Evolutionary conservation across 1,284 basidiomycete genomes (phyloP).

Genomic region (Heterobasidion irregulare): DNA sequence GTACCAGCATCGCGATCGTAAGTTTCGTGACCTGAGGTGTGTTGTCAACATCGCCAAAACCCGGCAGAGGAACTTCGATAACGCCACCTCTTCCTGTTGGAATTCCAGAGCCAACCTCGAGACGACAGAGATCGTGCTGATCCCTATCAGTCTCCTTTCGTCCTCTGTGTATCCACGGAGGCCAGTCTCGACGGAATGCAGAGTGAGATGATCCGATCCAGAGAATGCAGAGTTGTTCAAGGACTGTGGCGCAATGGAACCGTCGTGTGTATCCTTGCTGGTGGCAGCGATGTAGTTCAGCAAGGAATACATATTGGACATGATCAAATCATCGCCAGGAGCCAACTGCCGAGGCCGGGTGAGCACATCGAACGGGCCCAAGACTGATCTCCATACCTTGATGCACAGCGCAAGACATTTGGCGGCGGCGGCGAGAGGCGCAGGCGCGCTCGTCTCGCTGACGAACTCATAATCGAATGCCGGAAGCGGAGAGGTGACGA

Average conservation of each 20-base stretch:
- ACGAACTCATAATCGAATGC: constrained; percentile 85
- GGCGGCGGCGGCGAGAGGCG: constrained; percentile 78
- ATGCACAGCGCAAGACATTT: constrained; percentile 88
- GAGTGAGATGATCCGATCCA: constrained; percentile 35
- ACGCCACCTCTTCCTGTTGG: constrained; percentile 64
- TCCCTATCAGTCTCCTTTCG: constrained; percentile 77
- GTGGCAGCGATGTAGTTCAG: constrained; percentile 85
- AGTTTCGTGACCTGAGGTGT: constrained; percentile 64
- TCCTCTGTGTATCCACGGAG: constrained; percentile 70
- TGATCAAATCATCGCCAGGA: constrained; percentile 83
- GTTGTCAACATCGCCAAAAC: background rate
- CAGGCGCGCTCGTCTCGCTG: constrained; percentile 63
- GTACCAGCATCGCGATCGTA: constrained; percentile 88
- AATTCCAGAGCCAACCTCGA: constrained; percentile 81
- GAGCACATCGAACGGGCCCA: background rate
- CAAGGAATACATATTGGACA: constrained; percentile 94
- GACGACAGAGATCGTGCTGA: constrained; percentile 87
- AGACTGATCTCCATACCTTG: constrained; percentile 38
- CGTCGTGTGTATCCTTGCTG: constrained; percentile 66
- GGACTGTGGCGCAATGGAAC: constrained; percentile 30
- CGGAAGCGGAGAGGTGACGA: constrained; percentile 82
- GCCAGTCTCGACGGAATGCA: constrained; percentile 51
- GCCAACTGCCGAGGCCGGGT: constrained; percentile 44
- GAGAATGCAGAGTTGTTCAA: constrained; percentile 23
- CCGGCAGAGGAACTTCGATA: background rate